Evolutionary conservation across 2,329 filamentous ascomycete genomes (phyloP).

Genomic region (Mollisiaceae sp.): DNA sequence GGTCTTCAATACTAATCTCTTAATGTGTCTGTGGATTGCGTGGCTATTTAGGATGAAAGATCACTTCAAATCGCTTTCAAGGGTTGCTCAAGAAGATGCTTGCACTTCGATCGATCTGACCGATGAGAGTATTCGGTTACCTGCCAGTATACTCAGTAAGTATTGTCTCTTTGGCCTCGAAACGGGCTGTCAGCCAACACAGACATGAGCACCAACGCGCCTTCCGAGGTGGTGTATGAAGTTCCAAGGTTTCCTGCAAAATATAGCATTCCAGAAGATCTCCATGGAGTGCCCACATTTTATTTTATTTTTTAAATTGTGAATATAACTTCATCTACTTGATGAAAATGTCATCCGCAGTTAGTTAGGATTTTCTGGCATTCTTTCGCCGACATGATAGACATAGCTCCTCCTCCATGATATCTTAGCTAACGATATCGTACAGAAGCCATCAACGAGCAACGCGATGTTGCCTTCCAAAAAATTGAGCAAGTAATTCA

Average conservation of each 20-base stretch:
- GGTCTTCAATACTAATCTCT: not conserved
- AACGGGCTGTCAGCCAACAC: no score
- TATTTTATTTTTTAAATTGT: no score
- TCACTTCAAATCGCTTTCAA: conserved; percentile 14
- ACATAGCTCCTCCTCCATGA: no score
- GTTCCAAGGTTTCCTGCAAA: no score
- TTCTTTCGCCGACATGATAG: not conserved
- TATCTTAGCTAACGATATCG: conserved; percentile 1
- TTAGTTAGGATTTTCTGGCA: not conserved
- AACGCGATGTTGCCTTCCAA: conserved; percentile 5
- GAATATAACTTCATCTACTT: not conserved
- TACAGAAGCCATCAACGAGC: conserved; percentile 16
- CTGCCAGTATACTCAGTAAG: conserved; percentile 4
- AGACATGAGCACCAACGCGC: no score
- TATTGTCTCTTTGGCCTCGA: not conserved
- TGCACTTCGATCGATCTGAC: conserved; percentile 2
- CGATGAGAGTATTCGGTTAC: conserved; percentile 8
- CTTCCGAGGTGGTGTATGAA: no score
- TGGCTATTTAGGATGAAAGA: conserved; percentile 14
- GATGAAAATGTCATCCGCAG: not conserved
- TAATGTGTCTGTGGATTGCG: conserved; percentile 1
- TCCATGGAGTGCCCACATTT: no score
- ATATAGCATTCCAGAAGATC: no score
- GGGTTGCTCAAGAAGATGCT: conserved; percentile 2
- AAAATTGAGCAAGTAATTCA: conserved; percentile 4